These are phyloP conservation scores for Atkinsonella hypoxylon DNA, from an alignment of 2,329 filamentous ascomycete genomes.

Conservation along the genomic window DNA sequence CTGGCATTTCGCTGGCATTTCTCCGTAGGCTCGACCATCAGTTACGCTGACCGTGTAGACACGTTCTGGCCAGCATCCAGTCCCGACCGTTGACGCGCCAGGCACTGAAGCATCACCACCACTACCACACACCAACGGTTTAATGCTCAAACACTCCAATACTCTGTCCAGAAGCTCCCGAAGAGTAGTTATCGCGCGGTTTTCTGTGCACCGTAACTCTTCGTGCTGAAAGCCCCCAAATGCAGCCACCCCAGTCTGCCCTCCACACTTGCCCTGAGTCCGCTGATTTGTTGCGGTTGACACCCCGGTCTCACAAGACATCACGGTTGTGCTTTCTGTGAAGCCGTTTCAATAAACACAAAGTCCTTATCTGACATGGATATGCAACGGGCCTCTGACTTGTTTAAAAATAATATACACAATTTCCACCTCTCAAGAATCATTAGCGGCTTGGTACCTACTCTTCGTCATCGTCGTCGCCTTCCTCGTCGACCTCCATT, in stretches of 20 bases:
- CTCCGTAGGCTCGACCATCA: too few relatives aligned
- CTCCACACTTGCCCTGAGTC: not conserved
- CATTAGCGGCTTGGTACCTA: not conserved
- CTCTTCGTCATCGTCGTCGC: constrained; percentile 47
- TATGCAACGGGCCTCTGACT: not conserved
- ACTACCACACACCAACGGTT: too few relatives aligned
- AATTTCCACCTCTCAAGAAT: not conserved
- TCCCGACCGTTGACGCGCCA: not conserved
- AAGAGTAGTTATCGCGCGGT: too few relatives aligned
- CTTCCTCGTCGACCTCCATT: constrained; percentile 87
- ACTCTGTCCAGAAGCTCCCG: too few relatives aligned
- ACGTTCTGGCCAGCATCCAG: not conserved
- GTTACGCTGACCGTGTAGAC: too few relatives aligned
- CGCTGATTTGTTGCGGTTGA: not conserved
- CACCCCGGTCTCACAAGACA: not conserved
- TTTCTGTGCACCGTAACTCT: not conserved
- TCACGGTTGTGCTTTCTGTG: not conserved
- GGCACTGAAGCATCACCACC: not conserved
- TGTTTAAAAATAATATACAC: not conserved
- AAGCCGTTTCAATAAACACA: not conserved
- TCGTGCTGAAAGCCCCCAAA: constrained; percentile 1
- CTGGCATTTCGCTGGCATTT: too few relatives aligned
- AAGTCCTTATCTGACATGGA: not conserved
- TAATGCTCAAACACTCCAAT: too few relatives aligned
- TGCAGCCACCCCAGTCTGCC: not conserved